phyloP scores from a whole-genome alignment of 495 filamentous ascomycete species.

The Penicillium desertorum region DNA sequence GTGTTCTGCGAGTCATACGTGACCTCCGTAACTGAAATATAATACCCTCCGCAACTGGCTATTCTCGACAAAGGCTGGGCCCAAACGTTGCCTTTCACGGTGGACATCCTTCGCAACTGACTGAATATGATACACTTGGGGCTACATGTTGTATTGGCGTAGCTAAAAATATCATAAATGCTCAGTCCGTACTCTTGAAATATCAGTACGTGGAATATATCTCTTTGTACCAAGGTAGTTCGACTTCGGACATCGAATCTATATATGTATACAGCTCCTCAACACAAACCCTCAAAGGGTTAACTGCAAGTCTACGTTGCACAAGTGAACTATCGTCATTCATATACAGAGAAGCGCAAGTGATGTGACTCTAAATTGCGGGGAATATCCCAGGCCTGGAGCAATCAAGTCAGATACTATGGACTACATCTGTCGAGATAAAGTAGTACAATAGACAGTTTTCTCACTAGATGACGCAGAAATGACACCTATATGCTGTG shows the following conservation, averaged over 20 bases:
- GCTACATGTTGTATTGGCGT: too few relatives aligned
- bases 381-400: neutral
- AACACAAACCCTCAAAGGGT: neutral
- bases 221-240: too few relatives aligned
- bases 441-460: neutral
- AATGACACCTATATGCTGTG: constrained; percentile 3
- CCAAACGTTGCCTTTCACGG: neutral
- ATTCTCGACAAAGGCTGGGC: neutral
- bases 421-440: neutral
- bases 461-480: neutral
- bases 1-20: neutral
- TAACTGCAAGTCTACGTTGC: neutral
- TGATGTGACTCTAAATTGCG: neutral
- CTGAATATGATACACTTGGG: neutral
- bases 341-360: neutral
- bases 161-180: too few relatives aligned
- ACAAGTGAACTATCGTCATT: neutral
- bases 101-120: neutral
- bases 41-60: neutral
- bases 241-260: too few relatives aligned
- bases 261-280: neutral
- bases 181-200: too few relatives aligned
- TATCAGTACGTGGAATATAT: too few relatives aligned
- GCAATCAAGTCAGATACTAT: neutral
- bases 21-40: neutral